phyloP scores from a whole-genome alignment of 257 asterid genomes.

The Penstemon barbatus region DNA sequence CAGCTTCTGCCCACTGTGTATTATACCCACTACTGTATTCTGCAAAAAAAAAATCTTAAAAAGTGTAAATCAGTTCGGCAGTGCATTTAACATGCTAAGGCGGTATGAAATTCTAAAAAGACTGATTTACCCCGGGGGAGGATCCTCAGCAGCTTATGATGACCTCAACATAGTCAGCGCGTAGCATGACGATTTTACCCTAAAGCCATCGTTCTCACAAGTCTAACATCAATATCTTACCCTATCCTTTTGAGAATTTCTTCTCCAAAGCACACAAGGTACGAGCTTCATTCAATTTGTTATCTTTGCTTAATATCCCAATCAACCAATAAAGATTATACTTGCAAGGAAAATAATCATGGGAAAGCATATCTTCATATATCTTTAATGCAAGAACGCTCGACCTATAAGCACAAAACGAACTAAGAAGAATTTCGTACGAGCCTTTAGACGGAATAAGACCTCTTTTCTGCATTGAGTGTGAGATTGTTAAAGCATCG shows the following conservation, averaged over 20 bases:
- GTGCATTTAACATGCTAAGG: background rate
- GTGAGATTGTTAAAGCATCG: conserved; percentile 50
- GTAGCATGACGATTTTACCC: background rate
- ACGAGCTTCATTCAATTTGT: conserved; percentile 36
- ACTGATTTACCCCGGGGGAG: background rate
- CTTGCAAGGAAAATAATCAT: conserved; percentile 45
- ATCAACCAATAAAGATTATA: conserved; percentile 39
- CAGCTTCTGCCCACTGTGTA: too few species aligned
- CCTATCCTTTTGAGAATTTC: conserved; percentile 3
- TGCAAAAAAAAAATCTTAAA: too few species aligned
- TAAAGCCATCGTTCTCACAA: background rate
- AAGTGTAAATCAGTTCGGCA: too few species aligned
- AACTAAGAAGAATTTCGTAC: conserved; percentile 48
- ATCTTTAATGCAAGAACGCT: conserved; percentile 48
- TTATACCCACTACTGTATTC: too few species aligned
- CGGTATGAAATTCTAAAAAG: background rate
- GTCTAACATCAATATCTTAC: background rate
- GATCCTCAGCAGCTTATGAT: background rate
- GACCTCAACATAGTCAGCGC: conserved; percentile 2
- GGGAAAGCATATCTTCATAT: conserved; percentile 54
- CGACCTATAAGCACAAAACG: conserved; percentile 39
- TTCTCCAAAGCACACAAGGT: conserved; percentile 27
- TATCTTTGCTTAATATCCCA: conserved; percentile 36
- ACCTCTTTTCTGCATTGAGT: conserved; percentile 58
- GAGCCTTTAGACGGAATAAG: conserved; percentile 49